Evolutionary conservation across 2,329 filamentous ascomycete species (phyloP), one percentile per base, ranked within the genome.

Genomic region (Aspergillus bombycis): DNA sequence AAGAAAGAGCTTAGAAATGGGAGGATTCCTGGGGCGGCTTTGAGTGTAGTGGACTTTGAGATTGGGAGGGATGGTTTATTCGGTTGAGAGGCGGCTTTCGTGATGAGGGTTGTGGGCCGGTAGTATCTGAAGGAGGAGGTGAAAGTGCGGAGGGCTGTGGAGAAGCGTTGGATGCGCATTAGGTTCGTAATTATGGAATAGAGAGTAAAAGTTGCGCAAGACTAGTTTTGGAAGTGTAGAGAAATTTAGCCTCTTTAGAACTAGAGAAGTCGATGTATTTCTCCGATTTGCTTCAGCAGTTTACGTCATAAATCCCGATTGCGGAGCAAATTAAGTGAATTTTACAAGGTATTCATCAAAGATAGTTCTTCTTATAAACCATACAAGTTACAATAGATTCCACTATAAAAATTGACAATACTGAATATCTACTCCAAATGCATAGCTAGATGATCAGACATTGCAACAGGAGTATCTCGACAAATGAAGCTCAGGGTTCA

Each of bases 1-100:
- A 97, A 96, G 2, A 97, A 81, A 61, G 89, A 88, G 70, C 91
- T 84, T 43, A 97, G 73, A 70, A 97, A 92, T 1, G 93, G 91
- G 72, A 96, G 91, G 72, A 96, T 90, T 1, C 85, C 86, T 59
- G 92, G 89, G 87, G 94, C 93, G 71, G 91, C 90, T 74, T 80
- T 81, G 62, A 86, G 70, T 62, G 78, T 71, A 52, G 75, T 80
- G 46, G 70, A 70, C 71, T 78, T 61, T 11, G 73, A 70, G 68
- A 78, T 71, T 67, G 69, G 62, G 43, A 66, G 60, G 26, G 65
- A 65, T 21, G 60, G 43, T 36, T 62, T 68, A 38, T 9, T 19
- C 16, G 19, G 48, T 43, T 26, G 58, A 38, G 53, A 60, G 26
- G 57, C 41, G 43, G 16, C 14, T 23, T 23, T 58, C 30, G 30